Evolutionary conservation across 768 basidiomycete genomes (phyloP).

Genomic region (Macrolepiota albuminosa): DNA sequence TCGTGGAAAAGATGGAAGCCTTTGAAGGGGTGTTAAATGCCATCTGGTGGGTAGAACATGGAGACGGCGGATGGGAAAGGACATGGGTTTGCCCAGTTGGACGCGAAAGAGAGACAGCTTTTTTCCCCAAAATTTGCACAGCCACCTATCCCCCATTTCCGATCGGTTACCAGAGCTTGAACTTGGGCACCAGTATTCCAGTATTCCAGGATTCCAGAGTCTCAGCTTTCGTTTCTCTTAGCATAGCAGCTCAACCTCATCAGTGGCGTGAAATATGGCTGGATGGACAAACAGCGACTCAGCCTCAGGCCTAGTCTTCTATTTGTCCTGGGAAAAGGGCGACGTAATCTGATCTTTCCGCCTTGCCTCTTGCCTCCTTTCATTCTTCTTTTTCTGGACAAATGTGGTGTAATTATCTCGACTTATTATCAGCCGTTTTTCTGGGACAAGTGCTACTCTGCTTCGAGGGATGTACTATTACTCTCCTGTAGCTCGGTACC

Average conservation of each 20-base stretch:
- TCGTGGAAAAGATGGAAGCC: not conserved
- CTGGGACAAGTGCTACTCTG: not conserved
- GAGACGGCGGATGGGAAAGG: constrained; percentile 1
- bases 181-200: not conserved
- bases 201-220: not conserved
- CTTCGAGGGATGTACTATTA: too few species aligned
- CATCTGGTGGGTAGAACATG: not conserved
- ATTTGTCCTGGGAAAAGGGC: not conserved
- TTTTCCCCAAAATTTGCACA: constrained; percentile 4
- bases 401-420: not conserved
- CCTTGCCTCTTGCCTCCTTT: not conserved
- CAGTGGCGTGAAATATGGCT: not conserved
- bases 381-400: not conserved
- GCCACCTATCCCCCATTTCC: not conserved
- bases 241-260: not conserved
- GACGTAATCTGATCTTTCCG: not conserved
- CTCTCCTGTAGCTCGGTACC: too few species aligned
- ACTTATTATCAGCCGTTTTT: not conserved
- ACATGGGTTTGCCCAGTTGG: not conserved
- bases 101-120: not conserved
- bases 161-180: not conserved
- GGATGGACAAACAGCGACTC: not conserved
- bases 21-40: not conserved
- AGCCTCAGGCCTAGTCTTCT: not conserved
- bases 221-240: not conserved